Percentiles rank a stretch among this genome's conserved stretches.
Conservation (phyloP, 768 basidiomycete genomes). For the Suillus clintonianus region DNA sequence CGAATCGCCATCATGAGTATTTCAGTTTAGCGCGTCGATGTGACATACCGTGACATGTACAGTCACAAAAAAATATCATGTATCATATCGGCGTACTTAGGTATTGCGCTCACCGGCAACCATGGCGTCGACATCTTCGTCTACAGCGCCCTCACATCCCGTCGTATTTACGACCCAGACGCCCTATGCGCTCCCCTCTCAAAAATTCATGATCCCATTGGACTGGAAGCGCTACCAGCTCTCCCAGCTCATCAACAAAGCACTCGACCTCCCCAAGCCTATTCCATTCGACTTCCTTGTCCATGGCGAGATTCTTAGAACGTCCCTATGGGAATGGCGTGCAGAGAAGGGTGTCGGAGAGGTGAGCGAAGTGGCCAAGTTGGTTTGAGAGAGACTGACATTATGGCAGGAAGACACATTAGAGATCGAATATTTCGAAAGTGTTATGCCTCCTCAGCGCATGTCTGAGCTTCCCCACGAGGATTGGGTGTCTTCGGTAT, state of each 20-base stretch:
- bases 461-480: constrained; percentile 82
- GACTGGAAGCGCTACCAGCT: constrained; percentile 95
- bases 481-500: constrained; percentile 90
- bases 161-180: constrained; percentile 79
- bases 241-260: constrained; percentile 96
- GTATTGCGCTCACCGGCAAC: background rate
- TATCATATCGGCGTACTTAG: too few species aligned
- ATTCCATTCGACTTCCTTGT: constrained; percentile 94
- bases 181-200: constrained; percentile 72
- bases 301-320: constrained; percentile 73
- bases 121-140: constrained; percentile 2
- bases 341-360: constrained; percentile 68
- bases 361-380: constrained; percentile 40
- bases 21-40: too few species aligned
- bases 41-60: too few species aligned
- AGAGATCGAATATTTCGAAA: constrained; percentile 90
- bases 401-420: constrained; percentile 77
- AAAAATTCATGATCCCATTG: constrained; percentile 91
- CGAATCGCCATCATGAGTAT: too few species aligned
- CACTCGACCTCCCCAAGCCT: constrained; percentile 70
- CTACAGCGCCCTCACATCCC: constrained; percentile 44
- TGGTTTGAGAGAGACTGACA: constrained; percentile 4
- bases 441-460: constrained; percentile 82
- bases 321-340: constrained; percentile 75
- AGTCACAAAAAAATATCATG: too few species aligned